Evolutionary conservation across 1,284 basidiomycete species (phyloP).

Genomic region (Cryptococcus sp.): DNA sequence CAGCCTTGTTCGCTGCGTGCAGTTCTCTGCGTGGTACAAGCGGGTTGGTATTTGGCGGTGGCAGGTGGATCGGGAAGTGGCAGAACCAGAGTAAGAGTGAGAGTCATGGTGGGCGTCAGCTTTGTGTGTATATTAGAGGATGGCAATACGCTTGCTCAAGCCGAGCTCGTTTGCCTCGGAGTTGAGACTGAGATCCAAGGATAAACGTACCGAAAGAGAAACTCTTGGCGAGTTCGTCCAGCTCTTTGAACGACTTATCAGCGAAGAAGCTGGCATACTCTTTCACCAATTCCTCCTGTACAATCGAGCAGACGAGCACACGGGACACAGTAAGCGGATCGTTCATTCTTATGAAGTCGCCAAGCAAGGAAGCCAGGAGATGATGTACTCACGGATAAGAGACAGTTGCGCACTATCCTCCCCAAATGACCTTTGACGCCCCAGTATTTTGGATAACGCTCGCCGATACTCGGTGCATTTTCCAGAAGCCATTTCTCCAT

Average conservation of each 20-base stretch:
- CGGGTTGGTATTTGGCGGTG: background rate
- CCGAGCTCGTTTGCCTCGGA: background rate
- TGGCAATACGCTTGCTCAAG: background rate
- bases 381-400: constrained; percentile 57
- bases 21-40: constrained; percentile 53
- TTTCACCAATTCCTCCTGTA: constrained; percentile 60
- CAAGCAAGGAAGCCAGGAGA: no score
- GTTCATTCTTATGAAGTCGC: no score
- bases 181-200: background rate
- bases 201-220: constrained; percentile 58
- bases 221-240: constrained; percentile 64
- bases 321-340: no score
- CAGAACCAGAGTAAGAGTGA: background rate
- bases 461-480: constrained; percentile 41
- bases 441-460: constrained; percentile 50
- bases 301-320: no score
- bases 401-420: constrained; percentile 63
- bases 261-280: constrained; percentile 68
- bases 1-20: constrained; percentile 53
- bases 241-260: constrained; percentile 60
- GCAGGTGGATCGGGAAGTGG: background rate
- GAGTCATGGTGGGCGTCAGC: no score
- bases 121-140: no score
- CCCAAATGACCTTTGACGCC: constrained; percentile 48
- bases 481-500: constrained; percentile 61